phyloP scores from a whole-genome alignment of 371 early-diverging fungal genomes.

The Syncephalastrum racemosum region DNA sequence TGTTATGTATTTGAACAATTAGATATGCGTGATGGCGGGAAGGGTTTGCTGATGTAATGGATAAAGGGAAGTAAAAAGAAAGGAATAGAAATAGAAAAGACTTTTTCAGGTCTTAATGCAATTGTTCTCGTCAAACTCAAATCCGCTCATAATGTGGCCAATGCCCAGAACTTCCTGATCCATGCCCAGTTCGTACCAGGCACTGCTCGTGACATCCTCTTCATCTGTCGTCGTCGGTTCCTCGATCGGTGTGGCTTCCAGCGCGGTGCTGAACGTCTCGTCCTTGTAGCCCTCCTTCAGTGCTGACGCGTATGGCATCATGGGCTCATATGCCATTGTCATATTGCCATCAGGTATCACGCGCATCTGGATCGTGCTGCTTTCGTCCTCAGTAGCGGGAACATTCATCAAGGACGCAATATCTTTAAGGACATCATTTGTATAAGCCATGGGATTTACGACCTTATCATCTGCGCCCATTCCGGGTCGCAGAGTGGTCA shows the following conservation, averaged over 20 bases:
- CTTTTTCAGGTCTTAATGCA: neutral
- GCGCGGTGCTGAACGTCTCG: constrained; percentile 18
- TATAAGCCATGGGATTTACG: constrained; percentile 28
- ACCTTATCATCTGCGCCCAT: constrained; percentile 37
- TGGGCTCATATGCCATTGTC: constrained; percentile 15
- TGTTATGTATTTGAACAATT: too few relatives aligned
- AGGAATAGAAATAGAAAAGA: neutral
- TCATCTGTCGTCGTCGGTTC: constrained; percentile 15
- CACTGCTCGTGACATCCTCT: constrained; percentile 6
- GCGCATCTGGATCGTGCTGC: neutral
- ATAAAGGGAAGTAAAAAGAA: neutral
- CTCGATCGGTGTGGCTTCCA: constrained; percentile 1
- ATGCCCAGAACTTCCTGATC: constrained; percentile 26
- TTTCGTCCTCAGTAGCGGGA: neutral
- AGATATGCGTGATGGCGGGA: too few relatives aligned
- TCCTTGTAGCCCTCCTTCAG: constrained; percentile 44
- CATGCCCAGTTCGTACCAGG: constrained; percentile 42
- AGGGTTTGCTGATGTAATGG: neutral
- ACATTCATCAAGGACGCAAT: constrained; percentile 23
- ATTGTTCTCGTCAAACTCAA: constrained; percentile 29
- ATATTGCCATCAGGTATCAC: neutral
- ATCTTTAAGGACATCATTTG: constrained; percentile 39
- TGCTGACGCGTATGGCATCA: constrained; percentile 9
- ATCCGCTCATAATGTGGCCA: constrained; percentile 22
- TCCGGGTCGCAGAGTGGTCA: constrained; percentile 24